Conservation (phyloP, 2,329 filamentous ascomycete genomes). For the Didymella exigua region DNA sequence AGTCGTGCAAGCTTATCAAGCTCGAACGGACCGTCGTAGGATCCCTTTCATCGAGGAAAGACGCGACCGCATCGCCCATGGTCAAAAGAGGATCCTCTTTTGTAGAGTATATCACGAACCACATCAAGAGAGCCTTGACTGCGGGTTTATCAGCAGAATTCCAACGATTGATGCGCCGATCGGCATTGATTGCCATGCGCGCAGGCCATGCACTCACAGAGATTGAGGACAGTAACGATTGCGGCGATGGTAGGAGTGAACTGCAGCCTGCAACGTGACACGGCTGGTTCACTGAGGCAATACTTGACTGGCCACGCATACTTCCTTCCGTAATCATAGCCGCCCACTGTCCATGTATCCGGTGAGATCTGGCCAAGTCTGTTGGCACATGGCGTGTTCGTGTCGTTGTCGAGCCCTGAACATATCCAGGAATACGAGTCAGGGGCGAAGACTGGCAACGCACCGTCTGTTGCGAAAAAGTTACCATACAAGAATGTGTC, state of each 20-base stretch:
- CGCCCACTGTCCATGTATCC: background rate
- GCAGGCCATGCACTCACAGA: background rate
- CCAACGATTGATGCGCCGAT: no score
- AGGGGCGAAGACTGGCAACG: background rate
- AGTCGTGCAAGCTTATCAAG: background rate
- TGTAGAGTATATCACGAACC: background rate
- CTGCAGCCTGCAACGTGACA: constrained; percentile 25
- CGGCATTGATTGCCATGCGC: no score
- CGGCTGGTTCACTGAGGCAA: constrained; percentile 26
- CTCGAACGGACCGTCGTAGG: background rate
- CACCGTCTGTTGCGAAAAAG: background rate
- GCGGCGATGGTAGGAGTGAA: background rate
- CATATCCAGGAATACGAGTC: background rate
- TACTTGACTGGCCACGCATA: constrained; percentile 24
- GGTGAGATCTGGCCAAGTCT: background rate
- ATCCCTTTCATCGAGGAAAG: background rate
- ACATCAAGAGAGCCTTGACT: constrained; percentile 9
- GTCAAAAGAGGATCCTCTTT: constrained; percentile 2
- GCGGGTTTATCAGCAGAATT: background rate
- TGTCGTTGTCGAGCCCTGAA: background rate
- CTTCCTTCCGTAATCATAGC: no score
- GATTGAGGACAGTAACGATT: background rate
- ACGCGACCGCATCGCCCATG: constrained; percentile 4
- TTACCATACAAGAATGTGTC: background rate
- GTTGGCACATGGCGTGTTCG: background rate